Evolutionary conservation across 2,329 filamentous ascomycete genomes (phyloP).

Genomic region (Hypoxylon sp.): DNA sequence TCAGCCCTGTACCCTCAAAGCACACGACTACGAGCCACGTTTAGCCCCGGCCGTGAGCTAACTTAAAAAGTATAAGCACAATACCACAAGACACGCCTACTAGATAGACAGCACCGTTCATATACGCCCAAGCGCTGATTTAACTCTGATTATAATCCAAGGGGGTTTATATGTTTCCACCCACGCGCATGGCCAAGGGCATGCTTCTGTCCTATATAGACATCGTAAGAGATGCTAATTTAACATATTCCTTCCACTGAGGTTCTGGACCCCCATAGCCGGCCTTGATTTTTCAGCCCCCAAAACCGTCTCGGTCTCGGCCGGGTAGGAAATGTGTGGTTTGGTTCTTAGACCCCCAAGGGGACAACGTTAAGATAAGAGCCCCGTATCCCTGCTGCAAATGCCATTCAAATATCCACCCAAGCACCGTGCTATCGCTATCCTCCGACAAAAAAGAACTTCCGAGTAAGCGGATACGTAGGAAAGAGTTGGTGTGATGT

Average conservation of each 20-base stretch:
- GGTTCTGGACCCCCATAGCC: background rate
- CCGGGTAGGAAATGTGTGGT: background rate
- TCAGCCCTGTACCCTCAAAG: background rate
- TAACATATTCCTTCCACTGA: constrained; percentile 7
- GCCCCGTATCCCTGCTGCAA: constrained; percentile 23
- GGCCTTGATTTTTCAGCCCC: constrained; percentile 12
- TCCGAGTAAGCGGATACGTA: constrained; percentile 13
- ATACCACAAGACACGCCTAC: background rate
- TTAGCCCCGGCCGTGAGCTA: background rate
- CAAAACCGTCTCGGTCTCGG: constrained; percentile 6
- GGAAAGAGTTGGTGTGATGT: constrained; percentile 1
- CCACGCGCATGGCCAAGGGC: constrained; percentile 11
- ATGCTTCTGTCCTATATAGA: constrained; percentile 16
- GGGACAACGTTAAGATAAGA: constrained; percentile 8
- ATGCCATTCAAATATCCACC: constrained; percentile 34
- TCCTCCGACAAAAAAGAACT: constrained; percentile 28
- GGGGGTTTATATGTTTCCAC: constrained; percentile 16
- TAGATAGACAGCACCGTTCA: background rate
- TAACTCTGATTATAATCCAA: constrained; percentile 38
- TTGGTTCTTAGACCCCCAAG: constrained; percentile 12
- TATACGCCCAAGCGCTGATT: constrained; percentile 23
- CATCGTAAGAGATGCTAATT: constrained; percentile 22
- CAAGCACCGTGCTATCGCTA: constrained; percentile 34
- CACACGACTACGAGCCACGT: background rate
- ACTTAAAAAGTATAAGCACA: background rate